Evolutionary conservation across 768 basidiomycete genomes (phyloP), one percentile per base, ranked within the genome.

Genomic region (Cyathus striatus): DNA sequence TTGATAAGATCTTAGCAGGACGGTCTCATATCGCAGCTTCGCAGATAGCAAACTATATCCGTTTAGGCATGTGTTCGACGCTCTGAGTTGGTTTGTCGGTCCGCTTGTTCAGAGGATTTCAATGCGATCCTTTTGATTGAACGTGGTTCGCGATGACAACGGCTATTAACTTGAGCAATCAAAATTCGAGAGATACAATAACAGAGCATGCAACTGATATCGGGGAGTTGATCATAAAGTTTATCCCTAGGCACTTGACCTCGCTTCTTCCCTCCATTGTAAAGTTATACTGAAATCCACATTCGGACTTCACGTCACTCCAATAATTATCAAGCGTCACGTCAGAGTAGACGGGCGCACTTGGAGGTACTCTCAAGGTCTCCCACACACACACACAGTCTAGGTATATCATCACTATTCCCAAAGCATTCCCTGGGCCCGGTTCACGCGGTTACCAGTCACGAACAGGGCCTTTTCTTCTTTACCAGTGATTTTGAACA

Each of bases 261-360:
- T 30, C 27, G 9, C n/a, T 30, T 9, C n/a, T 30, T 9, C 27
- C 27, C 13, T 36, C 18, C 21, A 34, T 32, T 23, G 44, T n/a
- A 38, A 23, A 36, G 20, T 26, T 36, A 18, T 44, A 44, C 33
- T 26, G 18, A 44, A n/a, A n/a, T n/a, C n/a, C n/a, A n/a, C n/a
- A n/a, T n/a, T n/a, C n/a, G n/a, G n/a, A 27, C 22, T 21, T 23
- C 33, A 16, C 35, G 18, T 23, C 32, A 30, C 24, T 40, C 45
- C 34, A 41, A 47, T 48, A 43, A 47, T 25, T 47, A 51, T 55
- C 40, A 45, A 44, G 36, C 48, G 9, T 57, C 54, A 54, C 51
- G 49, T 57, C 56, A 53, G 38, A 21, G 16, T 37, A 35, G 47
- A 47, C 48, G 42, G 49, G 51, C 46, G 50, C 38, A 47, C 43